Evolutionary conservation across 2,329 filamentous ascomycete genomes (phyloP).

Genomic region (Aspergillus amoenus): DNA sequence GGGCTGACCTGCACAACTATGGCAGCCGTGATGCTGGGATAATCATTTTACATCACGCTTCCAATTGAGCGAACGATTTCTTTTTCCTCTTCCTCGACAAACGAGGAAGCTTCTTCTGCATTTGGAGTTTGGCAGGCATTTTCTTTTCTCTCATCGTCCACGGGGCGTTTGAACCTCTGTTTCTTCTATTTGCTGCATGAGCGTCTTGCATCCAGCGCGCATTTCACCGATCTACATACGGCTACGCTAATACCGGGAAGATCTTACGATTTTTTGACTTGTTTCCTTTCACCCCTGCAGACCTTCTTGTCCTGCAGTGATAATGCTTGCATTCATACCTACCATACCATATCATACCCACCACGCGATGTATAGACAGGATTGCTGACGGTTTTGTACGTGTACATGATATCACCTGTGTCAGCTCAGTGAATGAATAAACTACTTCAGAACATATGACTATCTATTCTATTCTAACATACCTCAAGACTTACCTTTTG

Average conservation of each 20-base stretch:
- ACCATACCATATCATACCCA: background rate
- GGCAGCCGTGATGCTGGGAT: constrained; percentile 41
- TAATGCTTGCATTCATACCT: constrained; percentile 26
- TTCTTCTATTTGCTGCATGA: constrained; percentile 12
- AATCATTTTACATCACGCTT: background rate
- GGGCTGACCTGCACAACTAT: constrained; percentile 40
- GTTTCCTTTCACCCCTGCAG: constrained; percentile 17
- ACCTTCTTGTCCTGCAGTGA: constrained; percentile 13
- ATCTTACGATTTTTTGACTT: constrained; percentile 9
- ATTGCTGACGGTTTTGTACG: constrained; percentile 24
- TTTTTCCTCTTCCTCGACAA: background rate
- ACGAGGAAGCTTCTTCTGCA: constrained; percentile 10
- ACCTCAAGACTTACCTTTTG: background rate
- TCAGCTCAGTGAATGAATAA: constrained; percentile 2
- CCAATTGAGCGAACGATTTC: background rate
- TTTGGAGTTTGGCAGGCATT: constrained; percentile 18
- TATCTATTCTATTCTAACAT: background rate
- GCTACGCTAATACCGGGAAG: constrained; percentile 15
- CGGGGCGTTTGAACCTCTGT: constrained; percentile 1
- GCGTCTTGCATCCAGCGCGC: constrained; percentile 18
- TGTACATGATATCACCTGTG: constrained; percentile 37
- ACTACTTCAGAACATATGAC: background rate
- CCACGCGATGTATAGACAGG: constrained; percentile 28
- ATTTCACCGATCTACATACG: constrained; percentile 17
- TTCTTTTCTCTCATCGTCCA: constrained; percentile 8